phyloP scores from a whole-genome alignment of 805 yeast species.

The Myxozyma nipponensis region DNA sequence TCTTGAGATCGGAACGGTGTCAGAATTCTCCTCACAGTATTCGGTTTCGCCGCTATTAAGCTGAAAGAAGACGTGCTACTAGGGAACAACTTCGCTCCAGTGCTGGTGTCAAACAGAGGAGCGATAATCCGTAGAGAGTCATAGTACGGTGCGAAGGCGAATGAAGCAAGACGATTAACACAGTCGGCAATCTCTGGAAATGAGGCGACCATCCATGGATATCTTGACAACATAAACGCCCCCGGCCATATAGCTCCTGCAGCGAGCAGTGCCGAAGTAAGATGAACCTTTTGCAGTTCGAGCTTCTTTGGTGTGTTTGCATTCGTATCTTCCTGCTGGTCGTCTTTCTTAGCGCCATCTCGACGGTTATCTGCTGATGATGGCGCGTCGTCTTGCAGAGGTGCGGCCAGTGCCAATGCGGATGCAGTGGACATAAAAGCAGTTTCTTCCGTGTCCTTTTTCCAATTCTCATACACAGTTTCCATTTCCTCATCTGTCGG shows the following conservation, averaged over 20 bases:
- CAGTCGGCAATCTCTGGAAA: slow-evolving; percentile 49
- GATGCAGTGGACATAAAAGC: slow-evolving; percentile 62
- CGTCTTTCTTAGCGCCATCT: slow-evolving; percentile 35
- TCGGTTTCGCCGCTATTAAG: slow-evolving; percentile 6
- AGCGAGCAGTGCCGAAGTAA: slow-evolving; percentile 52
- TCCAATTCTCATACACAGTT: slow-evolving; percentile 44
- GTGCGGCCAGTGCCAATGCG: slow-evolving; percentile 85
- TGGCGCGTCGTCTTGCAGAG: slow-evolving; percentile 54
- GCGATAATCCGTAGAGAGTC: slow-evolving; percentile 5
- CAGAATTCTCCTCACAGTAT: slow-evolving; percentile 14
- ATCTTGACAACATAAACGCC: slow-evolving; percentile 52
- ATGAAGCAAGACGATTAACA: slow-evolving; percentile 49
- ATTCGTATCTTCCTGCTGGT: slow-evolving; percentile 7
- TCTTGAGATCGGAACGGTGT: slow-evolving; percentile 20
- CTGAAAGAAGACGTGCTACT: neutral
- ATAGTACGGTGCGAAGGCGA: slow-evolving; percentile 50
- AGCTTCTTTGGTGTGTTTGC: slow-evolving; percentile 7
- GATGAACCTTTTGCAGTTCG: slow-evolving; percentile 41
- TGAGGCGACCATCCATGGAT: slow-evolving; percentile 57
- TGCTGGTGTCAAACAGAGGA: neutral
- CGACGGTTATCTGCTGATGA: neutral
- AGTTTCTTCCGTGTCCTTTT: slow-evolving; percentile 50
- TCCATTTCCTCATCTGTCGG: slow-evolving; percentile 52
- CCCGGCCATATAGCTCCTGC: slow-evolving; percentile 64
- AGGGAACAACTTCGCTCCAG: slow-evolving; percentile 10